Evolutionary conservation across 768 basidiomycete species (phyloP), one percentile per base, ranked within the genome.

Genomic region (Kwoniella bestiolae): DNA sequence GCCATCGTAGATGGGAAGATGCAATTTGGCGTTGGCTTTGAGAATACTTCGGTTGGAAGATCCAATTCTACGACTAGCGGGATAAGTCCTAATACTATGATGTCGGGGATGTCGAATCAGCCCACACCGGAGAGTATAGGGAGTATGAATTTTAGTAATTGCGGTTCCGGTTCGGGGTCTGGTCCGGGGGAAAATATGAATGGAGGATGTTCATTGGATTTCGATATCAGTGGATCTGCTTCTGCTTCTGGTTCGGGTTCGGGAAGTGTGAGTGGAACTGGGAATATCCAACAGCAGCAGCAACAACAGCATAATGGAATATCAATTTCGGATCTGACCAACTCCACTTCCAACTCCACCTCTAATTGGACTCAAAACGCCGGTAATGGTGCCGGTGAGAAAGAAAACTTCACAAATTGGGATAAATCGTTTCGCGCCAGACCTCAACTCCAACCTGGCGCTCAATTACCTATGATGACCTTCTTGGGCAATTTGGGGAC

Each of bases 401-500:
- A n/a, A n/a, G n/a, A n/a, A n/a, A n/a, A n/a, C n/a, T 51, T 51
- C 23, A 32, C 32, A 32, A 9, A 55, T 32, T 55, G 52, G 52
- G 31, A 34, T 38, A 55, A 55, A 55, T 34, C 52, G 16, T 55
- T 55, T 55, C 52, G 34, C 34, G n/a, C 52, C n/a, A 18, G 25
- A 12, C 14, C 26, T 29, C 50, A 55, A 32, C n/a, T 35, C 29
- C 52, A 55, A 55, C 29, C 29, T 55, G 32, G 32, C 16, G 31
- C 29, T 18, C 52, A 55, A 55, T 35, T 55, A 34, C 52, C 52
- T 12, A 18, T 55, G n/a, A 55, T 55, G 52, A 55, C 52, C 34
- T 55, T 55, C 32, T 35, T 55, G 23, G 52, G 52, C 34, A 55
- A 55, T 55, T 55, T 55, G n/a, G 52, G 52, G 9, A 55, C 52